A percentile compares a stretch with the other conserved stretches of the same genome.
phyloP scores from a whole-genome alignment of 1,284 basidiomycete species.

The Mycena sp. region DNA sequence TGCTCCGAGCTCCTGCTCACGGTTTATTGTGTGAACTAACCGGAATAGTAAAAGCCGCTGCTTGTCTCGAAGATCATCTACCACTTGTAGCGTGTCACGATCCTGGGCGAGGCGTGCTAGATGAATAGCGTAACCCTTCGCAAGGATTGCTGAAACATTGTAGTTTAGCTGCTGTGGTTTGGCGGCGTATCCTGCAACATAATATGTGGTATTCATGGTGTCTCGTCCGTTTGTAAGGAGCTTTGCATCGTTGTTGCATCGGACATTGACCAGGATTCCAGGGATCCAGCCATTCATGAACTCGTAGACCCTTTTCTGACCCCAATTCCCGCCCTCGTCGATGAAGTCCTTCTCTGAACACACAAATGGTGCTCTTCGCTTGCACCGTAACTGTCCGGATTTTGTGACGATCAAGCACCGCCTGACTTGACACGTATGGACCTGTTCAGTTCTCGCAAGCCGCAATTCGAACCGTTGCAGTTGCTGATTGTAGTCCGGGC shows the following conservation, averaged over 20 bases:
- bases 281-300: conserved; percentile 45
- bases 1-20: conserved; percentile 43
- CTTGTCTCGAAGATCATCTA: conserved; percentile 28
- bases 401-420: conserved; percentile 13
- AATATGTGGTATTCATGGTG: conserved; percentile 37
- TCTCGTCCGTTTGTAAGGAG: conserved; percentile 43
- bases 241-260: conserved; percentile 49
- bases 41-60: conserved; percentile 38
- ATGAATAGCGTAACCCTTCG: conserved; percentile 40
- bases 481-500: not conserved
- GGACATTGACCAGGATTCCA: conserved; percentile 30
- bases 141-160: conserved; percentile 46
- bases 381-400: not conserved
- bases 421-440: conserved; percentile 27
- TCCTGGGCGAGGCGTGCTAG: not conserved
- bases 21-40: conserved; percentile 38
- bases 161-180: conserved; percentile 39
- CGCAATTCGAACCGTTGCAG: not conserved
- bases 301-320: conserved; percentile 32
- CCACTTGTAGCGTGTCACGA: not conserved
- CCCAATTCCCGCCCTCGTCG: conserved; percentile 9
- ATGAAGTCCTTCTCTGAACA: not conserved
- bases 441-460: conserved; percentile 27
- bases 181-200: conserved; percentile 40
- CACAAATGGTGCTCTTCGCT: conserved; percentile 10